phyloP scores from a whole-genome alignment of 805 yeast species.

The Candida peoriensis region DNA sequence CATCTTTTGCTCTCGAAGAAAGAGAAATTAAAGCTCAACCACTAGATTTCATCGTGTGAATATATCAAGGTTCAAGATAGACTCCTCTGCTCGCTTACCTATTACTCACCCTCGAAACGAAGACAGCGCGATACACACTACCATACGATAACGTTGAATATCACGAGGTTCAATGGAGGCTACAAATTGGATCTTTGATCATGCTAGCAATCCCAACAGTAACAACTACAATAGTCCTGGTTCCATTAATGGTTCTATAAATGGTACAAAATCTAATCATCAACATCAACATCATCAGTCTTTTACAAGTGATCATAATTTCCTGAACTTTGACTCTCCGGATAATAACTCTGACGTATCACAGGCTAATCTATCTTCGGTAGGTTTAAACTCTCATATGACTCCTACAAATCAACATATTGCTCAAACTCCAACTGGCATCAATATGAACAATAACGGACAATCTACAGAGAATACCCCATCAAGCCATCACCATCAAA shows the following conservation, averaged over 20 bases:
- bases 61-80: too few relatives aligned
- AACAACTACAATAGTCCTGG: conserved; percentile 5
- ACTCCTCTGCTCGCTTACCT: too few relatives aligned
- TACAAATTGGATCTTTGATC: conserved; percentile 12
- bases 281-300: neutral
- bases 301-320: conserved; percentile 5
- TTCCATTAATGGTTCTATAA: neutral
- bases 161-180: conserved; percentile 7
- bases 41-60: too few relatives aligned
- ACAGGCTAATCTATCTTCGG: conserved; percentile 1
- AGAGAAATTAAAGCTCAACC: too few relatives aligned
- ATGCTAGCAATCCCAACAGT: conserved; percentile 3
- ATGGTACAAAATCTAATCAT: too few relatives aligned
- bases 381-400: neutral
- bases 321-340: conserved; percentile 20
- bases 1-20: too few relatives aligned
- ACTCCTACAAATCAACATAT: neutral
- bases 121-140: too few relatives aligned
- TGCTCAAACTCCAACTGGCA: neutral
- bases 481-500: neutral
- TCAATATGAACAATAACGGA: too few relatives aligned
- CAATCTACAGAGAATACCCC: neutral
- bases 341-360: conserved; percentile 9
- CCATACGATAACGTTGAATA: too few relatives aligned
- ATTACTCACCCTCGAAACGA: too few relatives aligned